Percentiles rank a stretch among this genome's conserved stretches.
These are phyloP conservation scores for Jamesozyma jinghongensis DNA, from an alignment of 805 yeast genomes.

Conservation along the genomic window DNA sequence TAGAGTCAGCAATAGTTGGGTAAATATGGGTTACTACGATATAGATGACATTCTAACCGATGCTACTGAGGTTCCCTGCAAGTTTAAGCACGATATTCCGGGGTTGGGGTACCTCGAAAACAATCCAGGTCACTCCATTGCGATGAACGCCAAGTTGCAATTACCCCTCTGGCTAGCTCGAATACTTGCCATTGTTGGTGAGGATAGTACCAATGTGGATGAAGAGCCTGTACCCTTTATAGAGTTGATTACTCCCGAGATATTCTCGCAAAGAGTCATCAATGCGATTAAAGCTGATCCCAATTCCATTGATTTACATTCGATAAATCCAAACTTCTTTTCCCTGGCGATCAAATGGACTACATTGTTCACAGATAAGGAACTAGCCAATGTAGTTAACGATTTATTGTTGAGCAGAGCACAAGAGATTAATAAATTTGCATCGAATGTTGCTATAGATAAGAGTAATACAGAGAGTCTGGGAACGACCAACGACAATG, in stretches of 20 bases:
- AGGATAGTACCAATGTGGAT: slow-evolving; percentile 15
- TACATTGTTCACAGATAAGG: slow-evolving; percentile 54
- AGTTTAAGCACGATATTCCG: slow-evolving; percentile 68
- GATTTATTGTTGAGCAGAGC: slow-evolving; percentile 57
- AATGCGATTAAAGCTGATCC: slow-evolving; percentile 79
- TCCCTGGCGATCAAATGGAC: slow-evolving; percentile 71
- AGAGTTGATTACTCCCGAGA: slow-evolving; percentile 62
- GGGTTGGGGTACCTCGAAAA: slow-evolving; percentile 85
- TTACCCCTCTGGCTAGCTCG: slow-evolving; percentile 88
- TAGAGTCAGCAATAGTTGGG: background rate
- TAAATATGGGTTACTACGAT: slow-evolving; percentile 49
- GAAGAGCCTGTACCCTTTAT: slow-evolving; percentile 43
- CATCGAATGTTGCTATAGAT: slow-evolving; percentile 27
- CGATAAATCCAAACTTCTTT: slow-evolving; percentile 59
- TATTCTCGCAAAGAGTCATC: slow-evolving; percentile 52
- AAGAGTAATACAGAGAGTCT: slow-evolving; percentile 1
- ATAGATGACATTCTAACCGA: slow-evolving; percentile 69
- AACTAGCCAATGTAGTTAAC: slow-evolving; percentile 42
- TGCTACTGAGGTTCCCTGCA: slow-evolving; percentile 66
- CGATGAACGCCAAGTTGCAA: slow-evolving; percentile 53
- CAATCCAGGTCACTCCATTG: slow-evolving; percentile 52
- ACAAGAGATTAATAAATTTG: slow-evolving; percentile 61
- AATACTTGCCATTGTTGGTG: slow-evolving; percentile 49
- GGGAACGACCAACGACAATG: background rate
- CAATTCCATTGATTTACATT: slow-evolving; percentile 52